Percentiles rank a stretch among this genome's conserved stretches.
phyloP scores from a whole-genome alignment of 2,329 filamentous ascomycete genomes.

The Dactylellina cionopaga region DNA sequence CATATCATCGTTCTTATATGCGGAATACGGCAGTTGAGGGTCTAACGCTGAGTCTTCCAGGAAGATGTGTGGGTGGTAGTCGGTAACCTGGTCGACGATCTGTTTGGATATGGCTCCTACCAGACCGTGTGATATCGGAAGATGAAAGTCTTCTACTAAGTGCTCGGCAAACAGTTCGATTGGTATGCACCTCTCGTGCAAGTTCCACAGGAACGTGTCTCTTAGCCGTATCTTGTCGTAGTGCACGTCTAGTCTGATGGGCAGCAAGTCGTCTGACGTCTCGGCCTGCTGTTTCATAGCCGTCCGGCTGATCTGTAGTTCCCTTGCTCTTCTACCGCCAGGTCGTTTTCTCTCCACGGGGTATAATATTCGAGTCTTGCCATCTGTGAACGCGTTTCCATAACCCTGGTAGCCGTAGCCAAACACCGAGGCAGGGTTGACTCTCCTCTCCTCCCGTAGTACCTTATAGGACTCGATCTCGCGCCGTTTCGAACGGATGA shows the following conservation, averaged over 20 bases:
- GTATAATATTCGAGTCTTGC: constrained; percentile 77
- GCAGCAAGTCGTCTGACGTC: constrained; percentile 88
- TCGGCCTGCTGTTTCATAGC: constrained; percentile 88
- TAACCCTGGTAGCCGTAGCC: constrained; percentile 84
- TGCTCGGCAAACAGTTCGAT: constrained; percentile 86
- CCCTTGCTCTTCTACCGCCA: constrained; percentile 77
- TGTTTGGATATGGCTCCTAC: constrained; percentile 73
- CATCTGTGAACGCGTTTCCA: constrained; percentile 85
- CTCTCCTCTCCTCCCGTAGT: constrained; percentile 69
- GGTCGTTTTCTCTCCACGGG: constrained; percentile 78
- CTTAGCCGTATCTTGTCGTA: constrained; percentile 94
- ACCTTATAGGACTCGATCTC: constrained; percentile 76
- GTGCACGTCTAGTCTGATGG: constrained; percentile 90
- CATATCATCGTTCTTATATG: constrained; percentile 99
- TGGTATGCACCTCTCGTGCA: constrained; percentile 85
- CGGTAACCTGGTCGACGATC: constrained; percentile 87
- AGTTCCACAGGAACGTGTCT: constrained; percentile 98
- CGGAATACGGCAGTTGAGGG: constrained; percentile 85
- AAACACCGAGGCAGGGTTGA: constrained; percentile 70
- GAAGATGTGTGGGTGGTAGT: constrained; percentile 92
- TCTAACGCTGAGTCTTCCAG: constrained; percentile 91
- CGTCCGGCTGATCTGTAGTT: constrained; percentile 78
- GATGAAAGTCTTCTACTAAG: constrained; percentile 83
- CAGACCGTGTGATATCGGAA: constrained; percentile 75
- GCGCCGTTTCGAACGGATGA: constrained; percentile 67